A percentile compares a stretch with the other conserved stretches of the same genome.
phyloP scores from a whole-genome alignment of 2,329 filamentous ascomycete species.

The Epicoccum sorghinum region DNA sequence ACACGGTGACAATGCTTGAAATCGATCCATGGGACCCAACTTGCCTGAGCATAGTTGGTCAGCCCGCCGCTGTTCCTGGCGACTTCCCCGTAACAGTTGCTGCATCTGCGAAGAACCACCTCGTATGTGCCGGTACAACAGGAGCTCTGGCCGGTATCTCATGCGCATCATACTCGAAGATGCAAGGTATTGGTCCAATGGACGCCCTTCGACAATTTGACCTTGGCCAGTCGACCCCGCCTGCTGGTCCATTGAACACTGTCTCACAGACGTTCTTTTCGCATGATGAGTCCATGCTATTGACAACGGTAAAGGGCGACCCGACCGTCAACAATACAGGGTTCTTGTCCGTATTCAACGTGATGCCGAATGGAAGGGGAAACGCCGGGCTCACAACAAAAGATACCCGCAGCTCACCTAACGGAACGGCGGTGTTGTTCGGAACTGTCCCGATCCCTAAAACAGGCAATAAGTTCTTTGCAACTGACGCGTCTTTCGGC shows the following conservation, averaged over 20 bases:
- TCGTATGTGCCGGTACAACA: slow-evolving; percentile 49
- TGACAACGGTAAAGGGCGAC: slow-evolving; percentile 67
- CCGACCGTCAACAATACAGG: slow-evolving; percentile 61
- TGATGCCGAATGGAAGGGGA: slow-evolving; percentile 43
- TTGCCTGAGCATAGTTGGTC: slow-evolving; percentile 38
- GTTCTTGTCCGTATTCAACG: slow-evolving; percentile 58
- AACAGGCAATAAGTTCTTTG: not conserved
- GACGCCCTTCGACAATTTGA: slow-evolving; percentile 51
- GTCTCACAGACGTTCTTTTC: slow-evolving; percentile 68
- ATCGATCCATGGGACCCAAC: slow-evolving; percentile 41
- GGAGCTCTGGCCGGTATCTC: slow-evolving; percentile 47
- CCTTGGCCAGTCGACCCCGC: slow-evolving; percentile 63
- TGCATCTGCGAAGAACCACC: slow-evolving; percentile 42
- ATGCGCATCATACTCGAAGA: slow-evolving; percentile 23
- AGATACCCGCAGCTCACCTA: not conserved
- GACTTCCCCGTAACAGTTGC: slow-evolving; percentile 50
- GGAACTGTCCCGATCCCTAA: not conserved
- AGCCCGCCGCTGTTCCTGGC: slow-evolving; percentile 42
- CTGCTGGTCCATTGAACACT: slow-evolving; percentile 63
- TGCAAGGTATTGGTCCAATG: slow-evolving; percentile 28
- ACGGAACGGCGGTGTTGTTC: not conserved
- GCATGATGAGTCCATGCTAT: slow-evolving; percentile 57
- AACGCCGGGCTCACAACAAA: not conserved
- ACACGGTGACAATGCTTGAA: slow-evolving; percentile 47
- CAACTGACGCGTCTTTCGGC: not conserved